Evolutionary conservation across 2,329 filamentous ascomycete genomes (phyloP), one percentile per base, ranked within the genome.

Genomic region (Truncatella angustata): DNA sequence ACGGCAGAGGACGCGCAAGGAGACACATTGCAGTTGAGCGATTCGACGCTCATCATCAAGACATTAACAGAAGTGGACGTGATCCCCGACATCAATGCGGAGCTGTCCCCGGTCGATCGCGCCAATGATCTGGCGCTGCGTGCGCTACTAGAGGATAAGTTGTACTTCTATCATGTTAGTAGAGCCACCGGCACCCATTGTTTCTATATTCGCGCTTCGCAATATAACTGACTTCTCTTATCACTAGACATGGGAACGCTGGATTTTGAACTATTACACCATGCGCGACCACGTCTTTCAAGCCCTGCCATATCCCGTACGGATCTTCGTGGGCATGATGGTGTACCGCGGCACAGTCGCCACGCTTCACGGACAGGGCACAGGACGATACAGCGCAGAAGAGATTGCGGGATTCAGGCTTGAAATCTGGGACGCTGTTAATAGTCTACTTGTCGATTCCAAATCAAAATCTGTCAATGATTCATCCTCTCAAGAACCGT

Each of bases 141-240:
- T 14, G 76, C 80, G 0, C 57, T 87, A 48, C 54, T 86, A 21
- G 83, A 87, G 65, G 82, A 87, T 18, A 83, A 79, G 62, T 56
- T 84, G 12, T 81, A 79, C 59, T 86, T 85, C 56, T 82, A 77
- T 53, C 70, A 77, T 23, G 75, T 79, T 53, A 34, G 64, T 62
- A 14, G 39, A 21, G 10, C 12, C 20, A 44, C 6, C 28, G 10
- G 7, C 7, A 32, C 14, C 28, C 28, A 11, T 43, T 16, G 18
- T 14, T 50, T 20, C 14, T 11, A n/a, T 11, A 2, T 4, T n/a
- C 5, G 18, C 7, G 21, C n/a, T 32, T n/a, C 4, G 9, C 10
- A 32, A n/a, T n/a, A n/a, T n/a, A n/a, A n/a, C n/a, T n/a, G n/a
- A n/a, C n/a, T n/a, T n/a, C n/a, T n/a, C n/a, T n/a, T n/a, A n/a